Base-by-base conservation (phyloP, 352 stramenopile species). In the Pythium phragmiticola region DNA sequence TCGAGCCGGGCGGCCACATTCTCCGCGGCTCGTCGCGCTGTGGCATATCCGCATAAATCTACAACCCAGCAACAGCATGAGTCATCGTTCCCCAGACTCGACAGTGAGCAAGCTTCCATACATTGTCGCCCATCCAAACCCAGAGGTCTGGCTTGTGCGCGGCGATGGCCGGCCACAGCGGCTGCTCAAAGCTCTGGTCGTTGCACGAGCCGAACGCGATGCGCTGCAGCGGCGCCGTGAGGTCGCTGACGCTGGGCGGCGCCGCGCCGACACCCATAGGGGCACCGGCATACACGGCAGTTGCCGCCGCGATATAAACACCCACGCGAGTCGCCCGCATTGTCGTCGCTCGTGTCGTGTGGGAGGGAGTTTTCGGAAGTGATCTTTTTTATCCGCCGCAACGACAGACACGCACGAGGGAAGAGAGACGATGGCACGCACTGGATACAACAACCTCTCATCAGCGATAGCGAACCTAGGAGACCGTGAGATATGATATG, bases 41-140 rank as follows among this genome's bases (percentile, higher is more conserved):
- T 41, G 68, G 79, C 28, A 89, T 75, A 42, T 92, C 84, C n/a
- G 76, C 84, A 63, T 92, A 92, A 63, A 92, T 92, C 83, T 90
- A 51, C 39, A 30, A 39, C 34, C 7, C 39, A 30, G 34, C 33
- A 13, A 9, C 53, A 0, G 26, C 26, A 30, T 30, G 26, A 30
- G 26, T 30, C 26, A 3, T 30, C 26, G 4, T 30, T 5, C 26
- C 2, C 26, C 26, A 30, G 26, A 30, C 3, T 5, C 26, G 26
- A 30, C 4, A 2, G 26, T 5, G 26, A 30, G 26, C 4, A 30
- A 30, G 26, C 14, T 43, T 13, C 23, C 30, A 26, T 12, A 26
- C 85, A 50, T 93, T 95, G 73, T 95, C 87, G 66, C 87, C 87
- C 80, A 95, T 90, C 87, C 87, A 95, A 63, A 95, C 33, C 83